Evolutionary conservation across 2,329 filamentous ascomycete genomes (phyloP), one percentile per base, ranked within the genome.

Genomic region (Coleophoma eucalyptorum): DNA sequence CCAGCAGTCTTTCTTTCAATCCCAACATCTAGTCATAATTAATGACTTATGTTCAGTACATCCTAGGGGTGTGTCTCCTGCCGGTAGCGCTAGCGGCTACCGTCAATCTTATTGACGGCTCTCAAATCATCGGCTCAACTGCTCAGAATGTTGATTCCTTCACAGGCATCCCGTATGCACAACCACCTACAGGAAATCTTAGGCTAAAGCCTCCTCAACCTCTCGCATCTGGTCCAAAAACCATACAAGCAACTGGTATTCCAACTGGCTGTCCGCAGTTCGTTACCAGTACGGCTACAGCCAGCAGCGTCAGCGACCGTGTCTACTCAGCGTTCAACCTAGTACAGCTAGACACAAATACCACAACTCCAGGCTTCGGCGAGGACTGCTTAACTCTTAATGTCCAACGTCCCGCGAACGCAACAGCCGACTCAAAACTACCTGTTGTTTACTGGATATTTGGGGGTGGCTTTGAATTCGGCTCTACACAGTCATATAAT

Each of bases 231-330:
- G 60, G 74, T 0, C 67, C 88, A 1, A 87, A 86, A 1, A 83
- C 73, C 0, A 72, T 87, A 35, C 75, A 82, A 35, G 86, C 83
- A 0, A 83, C 79, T 0, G 77, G 76, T 0, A 58, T 67, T 16
- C 77, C 84, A 0, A 76, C 74, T 8, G 77, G 85, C 8, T 94
- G 89, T 59, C 88, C 89, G 1, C 88, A 92, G 62, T 86, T 91
- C 70, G 75, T 79, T 55, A 74, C 86, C 56, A 80, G 79, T 10
- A 73, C 76, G 6, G 73, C 69, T 21, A 63, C 64, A 0, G 62
- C 65, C 6, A 68, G 70, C 47, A 64, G 72, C n/a, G 57, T 62
- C 4, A 54, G 67, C 1, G 63, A 74, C 8, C 65, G 81, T 1
- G 55, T 84, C 26, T 26, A 26, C 26, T 26, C 26, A 8, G 26